Base-by-base conservation (phyloP, 495 filamentous ascomycete species). In the Neurospora sp. region DNA sequence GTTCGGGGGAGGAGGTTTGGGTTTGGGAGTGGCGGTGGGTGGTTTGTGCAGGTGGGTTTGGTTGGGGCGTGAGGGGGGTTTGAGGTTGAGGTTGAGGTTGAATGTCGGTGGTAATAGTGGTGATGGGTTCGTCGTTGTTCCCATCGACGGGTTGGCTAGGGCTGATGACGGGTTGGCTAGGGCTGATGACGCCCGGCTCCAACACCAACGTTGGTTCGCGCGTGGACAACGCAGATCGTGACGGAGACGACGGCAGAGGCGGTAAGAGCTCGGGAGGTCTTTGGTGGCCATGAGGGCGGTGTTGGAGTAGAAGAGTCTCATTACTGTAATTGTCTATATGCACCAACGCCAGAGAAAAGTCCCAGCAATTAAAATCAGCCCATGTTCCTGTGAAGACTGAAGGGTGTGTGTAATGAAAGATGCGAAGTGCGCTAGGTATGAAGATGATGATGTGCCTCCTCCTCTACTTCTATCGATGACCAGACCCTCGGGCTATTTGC, bases 321-420 rank as follows among this genome's bases (percentile, higher is more conserved):
- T 83, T 84, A 79, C 76, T 79, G 41, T 77, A 75, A 74, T 81
- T 74, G 75, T 73, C 83, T 84, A 82, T 74, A 35, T 62, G 54
- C 20, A 62, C 54, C 23, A 62, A 62, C 54, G 54, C 54, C 54
- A 62, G 54, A 62, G 14, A 75, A 77, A 71, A 79, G 40, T 62
- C 14, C 27, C 54, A 62, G 54, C 74, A 73, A 77, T 76, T 79
- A 75, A 77, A 80, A 76, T 82, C 76, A 82, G 79, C 78, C 76
- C 77, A 71, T 76, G 74, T 62, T 72, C 74, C 39, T 39, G 71
- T 35, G 72, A 74, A 12, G 74, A 73, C 39, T 74, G 39, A 40
- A 27, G 11, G 27, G n/a, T 40, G 18, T 23, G 20, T 71, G 9
- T 37, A 40, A 71, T 18, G 35, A 27, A 71, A 54, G 39, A 44